These are phyloP conservation scores for Phaeotremella fagi DNA, from an alignment of 768 basidiomycete genomes.

Conservation along the genomic window DNA sequence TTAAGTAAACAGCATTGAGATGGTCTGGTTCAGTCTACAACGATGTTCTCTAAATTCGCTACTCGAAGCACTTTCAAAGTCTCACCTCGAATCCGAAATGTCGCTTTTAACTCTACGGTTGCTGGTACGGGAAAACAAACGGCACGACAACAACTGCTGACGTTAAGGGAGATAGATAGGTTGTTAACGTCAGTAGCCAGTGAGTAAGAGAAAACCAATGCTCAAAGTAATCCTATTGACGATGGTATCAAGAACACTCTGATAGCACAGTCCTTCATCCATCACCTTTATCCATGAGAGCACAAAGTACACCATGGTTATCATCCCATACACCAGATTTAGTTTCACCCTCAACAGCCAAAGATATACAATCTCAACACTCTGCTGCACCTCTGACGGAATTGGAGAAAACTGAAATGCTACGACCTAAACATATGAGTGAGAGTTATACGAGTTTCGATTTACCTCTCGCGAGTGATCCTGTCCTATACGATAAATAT, in stretches of 20 bases:
- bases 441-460: slow-evolving; percentile 46
- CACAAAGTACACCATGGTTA: slow-evolving; percentile 32
- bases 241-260: not conserved
- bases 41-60: too few relatives aligned
- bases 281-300: slow-evolving; percentile 40
- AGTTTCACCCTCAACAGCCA: slow-evolving; percentile 4
- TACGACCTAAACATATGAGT: slow-evolving; percentile 40
- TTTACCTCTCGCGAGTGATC: slow-evolving; percentile 36
- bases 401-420: slow-evolving; percentile 14
- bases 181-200: slow-evolving; percentile 38
- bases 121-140: too few relatives aligned
- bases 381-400: slow-evolving; percentile 4
- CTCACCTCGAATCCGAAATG: too few relatives aligned
- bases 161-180: slow-evolving; percentile 38
- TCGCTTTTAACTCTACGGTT: too few relatives aligned
- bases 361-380: not conserved
- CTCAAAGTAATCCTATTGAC: not conserved
- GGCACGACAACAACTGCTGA: slow-evolving; percentile 31
- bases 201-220: slow-evolving; percentile 11
- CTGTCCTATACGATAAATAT: slow-evolving; percentile 35
- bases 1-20: too few relatives aligned
- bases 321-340: slow-evolving; percentile 32
- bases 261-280: slow-evolving; percentile 23
- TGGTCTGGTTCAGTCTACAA: too few relatives aligned
- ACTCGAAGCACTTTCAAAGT: too few relatives aligned